A percentile compares a stretch with the other conserved stretches of the same genome.
These are phyloP conservation scores for Polysphondylium violaceum DNA, from an alignment of 78 protist genomes.

Conservation along the genomic window DNA sequence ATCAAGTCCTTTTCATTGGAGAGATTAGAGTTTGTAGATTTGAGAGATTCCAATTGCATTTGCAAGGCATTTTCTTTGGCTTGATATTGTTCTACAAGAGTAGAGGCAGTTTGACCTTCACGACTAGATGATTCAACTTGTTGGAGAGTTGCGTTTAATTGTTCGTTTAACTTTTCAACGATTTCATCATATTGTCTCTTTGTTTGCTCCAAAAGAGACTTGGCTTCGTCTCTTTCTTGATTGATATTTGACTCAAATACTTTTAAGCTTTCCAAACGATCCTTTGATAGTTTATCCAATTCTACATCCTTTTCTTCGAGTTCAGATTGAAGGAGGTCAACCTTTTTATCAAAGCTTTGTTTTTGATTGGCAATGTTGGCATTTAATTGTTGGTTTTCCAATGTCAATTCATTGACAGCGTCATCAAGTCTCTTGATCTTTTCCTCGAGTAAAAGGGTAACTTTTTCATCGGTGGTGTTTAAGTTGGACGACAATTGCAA, in stretches of 20 bases:
- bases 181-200: too few species aligned
- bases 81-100: too few species aligned
- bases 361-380: background rate
- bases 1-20: too few species aligned
- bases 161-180: too few species aligned
- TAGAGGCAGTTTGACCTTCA: too few species aligned
- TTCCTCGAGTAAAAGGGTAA: background rate
- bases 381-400: background rate
- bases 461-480: background rate
- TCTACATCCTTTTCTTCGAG: constrained; percentile 13
- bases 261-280: background rate
- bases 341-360: background rate
- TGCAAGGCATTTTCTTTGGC: too few species aligned
- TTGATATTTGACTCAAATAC: background rate
- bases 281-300: background rate
- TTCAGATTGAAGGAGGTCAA: background rate
- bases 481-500: background rate
- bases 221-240: background rate
- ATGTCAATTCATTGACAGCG: background rate
- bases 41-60: too few species aligned
- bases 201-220: too few species aligned
- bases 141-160: background rate
- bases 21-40: too few species aligned
- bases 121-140: background rate
- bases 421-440: background rate